phyloP scores from a whole-genome alignment of 768 basidiomycete genomes.

The Mycena galopus region DNA sequence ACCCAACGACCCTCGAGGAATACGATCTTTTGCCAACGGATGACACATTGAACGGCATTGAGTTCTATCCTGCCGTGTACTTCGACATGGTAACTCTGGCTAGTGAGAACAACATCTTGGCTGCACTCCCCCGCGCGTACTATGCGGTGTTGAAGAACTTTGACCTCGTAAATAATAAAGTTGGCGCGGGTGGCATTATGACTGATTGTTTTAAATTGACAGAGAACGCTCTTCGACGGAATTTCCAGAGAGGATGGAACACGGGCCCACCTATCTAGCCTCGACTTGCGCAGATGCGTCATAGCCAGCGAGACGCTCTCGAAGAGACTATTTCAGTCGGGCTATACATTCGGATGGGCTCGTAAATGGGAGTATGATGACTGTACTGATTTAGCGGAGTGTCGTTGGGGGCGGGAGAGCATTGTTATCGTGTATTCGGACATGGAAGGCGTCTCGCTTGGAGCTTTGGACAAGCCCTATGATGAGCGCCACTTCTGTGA shows the following conservation, averaged over 20 bases:
- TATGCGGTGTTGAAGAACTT: neutral
- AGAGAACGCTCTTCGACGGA: neutral
- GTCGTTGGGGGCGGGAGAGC: too few species aligned
- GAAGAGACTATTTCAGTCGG: too few species aligned
- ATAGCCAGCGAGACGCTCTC: neutral
- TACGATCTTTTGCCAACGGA: neutral
- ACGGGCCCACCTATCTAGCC: neutral
- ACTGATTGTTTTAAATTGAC: neutral
- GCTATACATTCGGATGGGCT: too few species aligned
- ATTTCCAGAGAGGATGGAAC: neutral
- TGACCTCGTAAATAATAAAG: neutral
- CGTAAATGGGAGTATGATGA: too few species aligned
- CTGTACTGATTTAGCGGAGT: too few species aligned
- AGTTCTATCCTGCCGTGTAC: neutral
- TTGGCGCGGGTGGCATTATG: too few species aligned
- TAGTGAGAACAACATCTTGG: constrained; percentile 3
- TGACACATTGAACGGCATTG: neutral
- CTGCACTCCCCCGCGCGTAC: constrained; percentile 3
- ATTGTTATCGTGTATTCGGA: too few species aligned
- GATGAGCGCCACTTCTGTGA: too few species aligned
- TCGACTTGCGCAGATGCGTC: neutral
- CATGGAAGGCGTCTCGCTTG: too few species aligned
- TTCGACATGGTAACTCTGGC: neutral
- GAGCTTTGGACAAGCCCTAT: too few species aligned
- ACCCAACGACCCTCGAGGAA: constrained; percentile 8